A percentile compares a stretch with the other conserved stretches of the same genome.
phyloP scores from a whole-genome alignment of 352 stramenopile species.

The Pythium monospermum region DNA sequence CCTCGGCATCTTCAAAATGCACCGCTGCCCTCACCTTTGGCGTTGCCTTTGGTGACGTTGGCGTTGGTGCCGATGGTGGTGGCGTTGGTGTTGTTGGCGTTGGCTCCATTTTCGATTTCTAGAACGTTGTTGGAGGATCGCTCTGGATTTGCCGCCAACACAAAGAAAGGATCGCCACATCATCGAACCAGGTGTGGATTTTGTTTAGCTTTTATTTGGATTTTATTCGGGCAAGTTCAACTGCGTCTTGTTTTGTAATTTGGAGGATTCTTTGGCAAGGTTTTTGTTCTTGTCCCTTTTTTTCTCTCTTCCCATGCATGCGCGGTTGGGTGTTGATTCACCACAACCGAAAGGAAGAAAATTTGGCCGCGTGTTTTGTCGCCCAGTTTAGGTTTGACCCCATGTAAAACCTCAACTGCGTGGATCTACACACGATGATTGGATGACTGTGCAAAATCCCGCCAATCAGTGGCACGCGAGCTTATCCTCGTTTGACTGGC shows the following conservation, averaged over 20 bases:
- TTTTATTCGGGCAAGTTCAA: too few relatives aligned
- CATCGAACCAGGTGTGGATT: too few relatives aligned
- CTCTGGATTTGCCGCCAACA: too few relatives aligned
- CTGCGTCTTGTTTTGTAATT: too few relatives aligned
- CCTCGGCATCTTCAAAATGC: constrained; percentile 48
- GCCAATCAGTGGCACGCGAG: constrained; percentile 30
- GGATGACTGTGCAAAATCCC: constrained; percentile 16
- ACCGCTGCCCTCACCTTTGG: constrained; percentile 14
- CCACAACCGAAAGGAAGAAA: constrained; percentile 20
- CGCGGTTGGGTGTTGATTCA: not conserved
- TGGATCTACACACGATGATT: constrained; percentile 18
- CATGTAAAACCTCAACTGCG: constrained; percentile 25
- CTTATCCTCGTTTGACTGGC: constrained; percentile 28
- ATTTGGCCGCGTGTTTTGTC: constrained; percentile 10
- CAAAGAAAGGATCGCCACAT: constrained; percentile 25
- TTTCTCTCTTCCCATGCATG: not conserved
- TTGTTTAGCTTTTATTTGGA: too few relatives aligned
- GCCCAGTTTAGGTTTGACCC: not conserved
- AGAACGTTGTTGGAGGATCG: not conserved
- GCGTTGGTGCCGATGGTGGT: not conserved
- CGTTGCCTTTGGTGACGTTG: not conserved
- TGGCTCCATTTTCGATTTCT: constrained; percentile 9
- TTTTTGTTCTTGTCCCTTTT: not conserved
- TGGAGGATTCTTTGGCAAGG: too few relatives aligned
- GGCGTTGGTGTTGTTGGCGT: not conserved